A percentile compares a stretch with the other conserved stretches of the same genome.
These are phyloP conservation scores for Acer yangbiense DNA, from an alignment of 345 rosid species.

Conservation along the genomic window DNA sequence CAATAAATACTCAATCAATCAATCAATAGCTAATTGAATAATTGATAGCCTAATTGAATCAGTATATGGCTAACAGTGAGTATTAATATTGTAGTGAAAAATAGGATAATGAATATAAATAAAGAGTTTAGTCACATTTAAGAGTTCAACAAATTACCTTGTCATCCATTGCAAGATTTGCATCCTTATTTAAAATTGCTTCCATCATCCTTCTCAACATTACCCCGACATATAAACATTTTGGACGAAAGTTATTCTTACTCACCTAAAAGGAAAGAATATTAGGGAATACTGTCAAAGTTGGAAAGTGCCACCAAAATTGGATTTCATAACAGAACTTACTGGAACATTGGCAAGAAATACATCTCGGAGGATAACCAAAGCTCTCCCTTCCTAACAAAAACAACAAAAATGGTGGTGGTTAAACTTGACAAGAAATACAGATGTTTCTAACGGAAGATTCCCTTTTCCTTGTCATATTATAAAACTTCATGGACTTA, in stretches of 20 bases:
- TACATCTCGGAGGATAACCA: constrained; percentile 63
- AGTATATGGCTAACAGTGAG: too few relatives aligned
- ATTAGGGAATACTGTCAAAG: constrained; percentile 20
- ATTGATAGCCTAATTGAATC: too few relatives aligned
- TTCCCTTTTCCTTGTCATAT: background rate
- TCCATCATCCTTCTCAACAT: constrained; percentile 96
- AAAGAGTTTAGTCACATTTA: background rate
- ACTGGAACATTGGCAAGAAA: constrained; percentile 94
- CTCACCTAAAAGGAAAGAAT: constrained; percentile 47
- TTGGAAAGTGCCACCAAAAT: constrained; percentile 3
- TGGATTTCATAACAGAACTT: constrained; percentile 29
- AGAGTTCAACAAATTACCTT: constrained; percentile 51
- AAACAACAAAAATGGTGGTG: constrained; percentile 9
- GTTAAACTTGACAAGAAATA: background rate
- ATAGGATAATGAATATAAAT: too few relatives aligned
- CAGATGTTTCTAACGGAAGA: background rate
- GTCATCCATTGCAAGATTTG: constrained; percentile 68
- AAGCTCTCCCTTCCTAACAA: constrained; percentile 66
- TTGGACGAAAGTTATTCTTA: constrained; percentile 70
- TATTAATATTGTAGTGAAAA: too few relatives aligned
- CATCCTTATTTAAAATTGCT: constrained; percentile 89
- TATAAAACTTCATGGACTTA: background rate
- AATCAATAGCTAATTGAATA: too few relatives aligned
- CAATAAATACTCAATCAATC: too few relatives aligned
- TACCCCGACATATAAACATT: constrained; percentile 91